These are phyloP conservation scores for Martensiomyces pterosporus DNA, from an alignment of 192 early-diverging fungal genomes.

Conservation along the genomic window DNA sequence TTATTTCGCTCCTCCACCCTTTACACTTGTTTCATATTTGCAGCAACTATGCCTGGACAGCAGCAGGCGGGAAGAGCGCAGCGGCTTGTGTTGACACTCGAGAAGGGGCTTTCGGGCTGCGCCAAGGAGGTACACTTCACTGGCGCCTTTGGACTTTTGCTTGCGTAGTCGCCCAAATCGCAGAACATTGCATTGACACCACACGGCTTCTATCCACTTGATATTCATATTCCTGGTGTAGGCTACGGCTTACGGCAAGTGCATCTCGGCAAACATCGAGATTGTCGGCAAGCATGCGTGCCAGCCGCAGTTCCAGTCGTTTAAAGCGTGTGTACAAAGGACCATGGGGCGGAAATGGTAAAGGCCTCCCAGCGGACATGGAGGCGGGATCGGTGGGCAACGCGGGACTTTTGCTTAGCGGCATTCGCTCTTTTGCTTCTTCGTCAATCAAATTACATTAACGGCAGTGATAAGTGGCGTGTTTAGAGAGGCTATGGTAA, in stretches of 20 bases:
- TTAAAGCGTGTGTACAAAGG: constrained; percentile 56
- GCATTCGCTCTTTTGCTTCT: too few relatives aligned
- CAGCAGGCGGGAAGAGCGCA: constrained; percentile 30
- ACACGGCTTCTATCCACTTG: too few relatives aligned
- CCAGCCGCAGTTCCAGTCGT: constrained; percentile 54
- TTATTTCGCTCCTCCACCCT: background rate
- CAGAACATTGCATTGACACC: too few relatives aligned
- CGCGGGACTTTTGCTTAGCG: too few relatives aligned
- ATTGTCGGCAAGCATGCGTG: constrained; percentile 58
- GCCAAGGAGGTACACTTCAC: constrained; percentile 9
- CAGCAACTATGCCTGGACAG: constrained; percentile 19
- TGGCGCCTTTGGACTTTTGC: too few relatives aligned
- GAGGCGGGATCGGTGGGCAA: too few relatives aligned
- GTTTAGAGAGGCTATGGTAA: too few relatives aligned
- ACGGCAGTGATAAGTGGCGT: too few relatives aligned
- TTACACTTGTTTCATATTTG: background rate
- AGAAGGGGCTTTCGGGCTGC: constrained; percentile 39
- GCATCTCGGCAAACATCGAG: constrained; percentile 48
- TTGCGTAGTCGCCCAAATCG: too few relatives aligned
- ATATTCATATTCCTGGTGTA: constrained; percentile 10
- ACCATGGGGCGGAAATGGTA: constrained; percentile 49
- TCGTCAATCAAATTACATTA: too few relatives aligned
- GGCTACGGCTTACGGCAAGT: constrained; percentile 55
- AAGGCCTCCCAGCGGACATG: too few relatives aligned
- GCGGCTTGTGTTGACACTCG: constrained; percentile 44